phyloP scores from a whole-genome alignment of 352 stramenopile species.

The Phytophthora palmivora region DNA sequence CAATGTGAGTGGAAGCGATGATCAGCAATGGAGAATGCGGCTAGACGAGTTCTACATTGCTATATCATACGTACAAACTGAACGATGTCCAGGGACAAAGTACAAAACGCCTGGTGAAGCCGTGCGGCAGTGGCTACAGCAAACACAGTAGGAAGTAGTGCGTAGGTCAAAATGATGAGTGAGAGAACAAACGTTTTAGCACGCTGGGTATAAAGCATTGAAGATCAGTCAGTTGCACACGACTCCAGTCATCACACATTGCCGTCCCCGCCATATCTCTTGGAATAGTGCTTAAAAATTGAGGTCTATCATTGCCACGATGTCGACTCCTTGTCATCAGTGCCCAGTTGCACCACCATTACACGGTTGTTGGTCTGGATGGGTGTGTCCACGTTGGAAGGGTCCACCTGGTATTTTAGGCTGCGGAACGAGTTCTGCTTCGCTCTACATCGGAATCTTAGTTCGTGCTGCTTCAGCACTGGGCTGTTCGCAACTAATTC shows the following conservation, averaged over 20 bases:
- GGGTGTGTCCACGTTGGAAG: conserved; percentile 41
- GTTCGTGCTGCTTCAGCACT: conserved; percentile 21
- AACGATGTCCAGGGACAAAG: conserved; percentile 36
- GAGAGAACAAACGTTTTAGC: conserved; percentile 24
- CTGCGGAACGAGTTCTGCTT: conserved; percentile 71
- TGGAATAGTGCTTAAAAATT: neutral
- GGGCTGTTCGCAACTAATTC: conserved; percentile 28
- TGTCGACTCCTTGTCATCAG: conserved; percentile 8
- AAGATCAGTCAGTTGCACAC: conserved; percentile 25
- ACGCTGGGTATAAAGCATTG: conserved; percentile 21
- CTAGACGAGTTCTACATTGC: conserved; percentile 81
- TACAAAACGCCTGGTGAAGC: conserved; percentile 64
- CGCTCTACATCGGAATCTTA: conserved; percentile 45
- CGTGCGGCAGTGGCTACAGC: conserved; percentile 75
- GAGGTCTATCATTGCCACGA: conserved; percentile 7
- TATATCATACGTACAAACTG: conserved; percentile 63
- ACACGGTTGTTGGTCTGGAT: conserved; percentile 66
- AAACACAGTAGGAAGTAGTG: conserved; percentile 57
- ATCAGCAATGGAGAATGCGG: conserved; percentile 44
- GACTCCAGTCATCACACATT: conserved; percentile 4
- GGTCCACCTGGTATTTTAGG: conserved; percentile 61
- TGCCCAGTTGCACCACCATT: conserved; percentile 57
- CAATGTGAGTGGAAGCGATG: neutral
- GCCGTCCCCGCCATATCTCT: neutral
- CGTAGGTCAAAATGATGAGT: conserved; percentile 27